These are phyloP conservation scores for Scedosporium aurantiacum DNA, from an alignment of 2,329 filamentous ascomycete species.

Conservation along the genomic window DNA sequence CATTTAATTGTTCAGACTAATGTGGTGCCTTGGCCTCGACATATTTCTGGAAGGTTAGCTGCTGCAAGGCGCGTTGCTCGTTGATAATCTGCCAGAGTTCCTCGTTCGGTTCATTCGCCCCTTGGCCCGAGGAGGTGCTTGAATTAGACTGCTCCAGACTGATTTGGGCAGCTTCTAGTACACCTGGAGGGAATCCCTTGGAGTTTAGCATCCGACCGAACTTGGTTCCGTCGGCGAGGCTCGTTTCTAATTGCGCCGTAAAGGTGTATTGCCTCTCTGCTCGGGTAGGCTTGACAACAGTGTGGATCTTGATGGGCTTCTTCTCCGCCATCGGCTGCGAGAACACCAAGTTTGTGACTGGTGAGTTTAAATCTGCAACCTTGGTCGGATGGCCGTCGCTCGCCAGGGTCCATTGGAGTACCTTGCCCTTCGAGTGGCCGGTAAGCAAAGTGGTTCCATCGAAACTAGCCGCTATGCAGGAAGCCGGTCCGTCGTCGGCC, in stretches of 20 bases:
- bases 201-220: conserved; percentile 34
- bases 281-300: conserved; percentile 71
- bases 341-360: conserved; percentile 74
- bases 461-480: conserved; percentile 64
- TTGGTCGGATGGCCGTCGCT: conserved; percentile 57
- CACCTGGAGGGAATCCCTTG: conserved; percentile 34
- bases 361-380: conserved; percentile 62
- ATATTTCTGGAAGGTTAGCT: conserved; percentile 19
- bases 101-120: conserved; percentile 16
- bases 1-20: neutral
- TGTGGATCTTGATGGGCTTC: conserved; percentile 37
- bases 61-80: conserved; percentile 24
- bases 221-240: conserved; percentile 26
- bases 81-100: conserved; percentile 28
- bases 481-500: conserved; percentile 52
- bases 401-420: conserved; percentile 70
- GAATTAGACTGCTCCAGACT: conserved; percentile 9
- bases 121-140: conserved; percentile 1
- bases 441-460: conserved; percentile 73
- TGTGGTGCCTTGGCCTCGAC: conserved; percentile 15
- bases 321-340: conserved; percentile 44
- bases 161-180: conserved; percentile 38
- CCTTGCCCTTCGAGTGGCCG: conserved; percentile 69
- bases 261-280: conserved; percentile 54
- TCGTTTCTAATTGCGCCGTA: conserved; percentile 48